Evolutionary conservation across 2,329 filamentous ascomycete genomes (phyloP).

Genomic region (Ambrosiella xylebori): DNA sequence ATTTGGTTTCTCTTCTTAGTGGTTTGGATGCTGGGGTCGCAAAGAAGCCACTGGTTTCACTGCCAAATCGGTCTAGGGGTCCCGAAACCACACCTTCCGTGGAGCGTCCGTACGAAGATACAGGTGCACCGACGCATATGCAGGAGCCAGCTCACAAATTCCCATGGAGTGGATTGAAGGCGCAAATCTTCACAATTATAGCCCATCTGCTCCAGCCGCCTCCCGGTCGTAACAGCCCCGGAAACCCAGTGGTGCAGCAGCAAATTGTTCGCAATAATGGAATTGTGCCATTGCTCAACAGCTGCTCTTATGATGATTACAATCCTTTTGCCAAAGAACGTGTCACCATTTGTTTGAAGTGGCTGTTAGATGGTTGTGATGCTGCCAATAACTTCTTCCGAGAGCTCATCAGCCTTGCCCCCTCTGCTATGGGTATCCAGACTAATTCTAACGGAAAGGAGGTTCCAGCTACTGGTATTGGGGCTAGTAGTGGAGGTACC

Average conservation of each 20-base stretch:
- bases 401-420: conserved; percentile 35
- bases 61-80: conserved; percentile 14
- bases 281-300: conserved; percentile 73
- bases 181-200: conserved; percentile 77
- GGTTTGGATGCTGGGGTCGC: conserved; percentile 77
- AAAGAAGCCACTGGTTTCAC: conserved; percentile 50
- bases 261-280: conserved; percentile 76
- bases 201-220: conserved; percentile 80
- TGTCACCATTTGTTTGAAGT: conserved; percentile 76
- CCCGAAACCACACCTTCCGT: conserved; percentile 25
- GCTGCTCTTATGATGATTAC: conserved; percentile 78
- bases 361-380: conserved; percentile 56
- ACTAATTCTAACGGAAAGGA: neutral
- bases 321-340: conserved; percentile 91
- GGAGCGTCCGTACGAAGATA: conserved; percentile 21
- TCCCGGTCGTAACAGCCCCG: conserved; percentile 38
- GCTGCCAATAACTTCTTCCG: conserved; percentile 57
- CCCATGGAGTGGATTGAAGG: conserved; percentile 64
- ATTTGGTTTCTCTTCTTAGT: conserved; percentile 71
- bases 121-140: conserved; percentile 18
- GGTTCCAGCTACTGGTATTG: conserved; percentile 18
- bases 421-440: conserved; percentile 15
- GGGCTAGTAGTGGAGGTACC: conserved; percentile 22
- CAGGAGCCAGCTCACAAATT: conserved; percentile 48
- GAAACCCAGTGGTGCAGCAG: conserved; percentile 61